phyloP scores from a whole-genome alignment of 139 green algal genomes.

The Chlamydomonas sphaeroides region DNA sequence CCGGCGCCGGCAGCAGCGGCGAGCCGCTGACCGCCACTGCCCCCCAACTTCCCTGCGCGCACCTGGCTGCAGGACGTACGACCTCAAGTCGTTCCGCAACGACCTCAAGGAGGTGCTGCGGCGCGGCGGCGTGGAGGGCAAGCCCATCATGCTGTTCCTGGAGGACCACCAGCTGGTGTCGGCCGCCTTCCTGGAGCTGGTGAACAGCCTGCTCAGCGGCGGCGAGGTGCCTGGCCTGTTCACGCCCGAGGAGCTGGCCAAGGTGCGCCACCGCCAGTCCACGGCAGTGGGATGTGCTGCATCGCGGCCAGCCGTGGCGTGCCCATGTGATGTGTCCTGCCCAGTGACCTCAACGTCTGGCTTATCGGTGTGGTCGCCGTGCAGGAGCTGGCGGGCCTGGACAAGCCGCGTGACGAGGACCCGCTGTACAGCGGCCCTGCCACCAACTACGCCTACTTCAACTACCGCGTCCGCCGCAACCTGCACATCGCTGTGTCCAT shows the following conservation, averaged over 20 bases:
- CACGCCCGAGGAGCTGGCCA: constrained; percentile 79
- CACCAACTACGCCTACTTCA: constrained; percentile 57
- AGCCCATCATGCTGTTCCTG: constrained; percentile 71
- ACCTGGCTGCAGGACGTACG: constrained; percentile 60
- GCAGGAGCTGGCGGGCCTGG: constrained; percentile 59
- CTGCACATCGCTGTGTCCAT: constrained; percentile 81
- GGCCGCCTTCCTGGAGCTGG: constrained; percentile 64
- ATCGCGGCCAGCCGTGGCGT: background rate
- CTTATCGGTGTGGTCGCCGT: background rate
- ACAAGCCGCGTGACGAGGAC: constrained; percentile 50
- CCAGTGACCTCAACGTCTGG: no score
- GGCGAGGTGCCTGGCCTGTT: constrained; percentile 84
- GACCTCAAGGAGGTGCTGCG: constrained; percentile 80
- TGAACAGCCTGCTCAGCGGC: constrained; percentile 75
- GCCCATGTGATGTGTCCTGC: background rate
- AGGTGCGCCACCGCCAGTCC: no score
- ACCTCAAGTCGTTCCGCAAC: constrained; percentile 66
- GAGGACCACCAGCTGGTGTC: constrained; percentile 78
- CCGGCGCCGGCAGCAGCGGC: no score
- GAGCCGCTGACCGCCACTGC: no score
- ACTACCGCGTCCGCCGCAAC: constrained; percentile 62
- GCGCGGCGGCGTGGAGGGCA: constrained; percentile 60
- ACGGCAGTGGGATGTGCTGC: no score
- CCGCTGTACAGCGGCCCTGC: constrained; percentile 46
- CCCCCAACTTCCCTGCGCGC: background rate